phyloP scores from a whole-genome alignment of 2,329 filamentous ascomycete species.

The Aureobasidium sp. region DNA sequence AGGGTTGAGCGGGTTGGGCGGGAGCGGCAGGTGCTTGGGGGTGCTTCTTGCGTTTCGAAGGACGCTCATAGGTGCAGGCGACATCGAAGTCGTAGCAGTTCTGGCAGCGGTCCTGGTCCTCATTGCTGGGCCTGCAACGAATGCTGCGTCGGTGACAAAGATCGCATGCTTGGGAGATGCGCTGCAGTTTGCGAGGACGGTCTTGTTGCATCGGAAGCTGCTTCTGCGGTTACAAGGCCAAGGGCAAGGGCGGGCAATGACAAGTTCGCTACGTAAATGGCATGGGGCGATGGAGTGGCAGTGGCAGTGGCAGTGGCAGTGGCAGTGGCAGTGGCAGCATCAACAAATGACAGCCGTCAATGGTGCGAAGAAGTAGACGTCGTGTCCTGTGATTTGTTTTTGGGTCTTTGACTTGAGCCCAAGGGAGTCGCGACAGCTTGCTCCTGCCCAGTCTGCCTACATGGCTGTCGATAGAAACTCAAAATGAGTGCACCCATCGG shows the following conservation, averaged over 20 bases:
- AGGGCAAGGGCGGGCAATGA: not conserved
- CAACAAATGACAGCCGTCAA: not conserved
- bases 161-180: constrained; percentile 35
- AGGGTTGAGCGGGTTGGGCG: not conserved
- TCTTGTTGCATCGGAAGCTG: constrained; percentile 18
- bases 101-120: constrained; percentile 36
- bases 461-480: not conserved
- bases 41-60: constrained; percentile 29
- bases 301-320: not conserved
- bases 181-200: constrained; percentile 29
- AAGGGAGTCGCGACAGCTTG: not conserved
- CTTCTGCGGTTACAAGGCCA: not conserved
- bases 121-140: constrained; percentile 33
- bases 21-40: constrained; percentile 5
- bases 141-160: constrained; percentile 44
- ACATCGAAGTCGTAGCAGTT: constrained; percentile 44
- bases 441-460: not conserved
- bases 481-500: not conserved
- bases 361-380: not conserved
- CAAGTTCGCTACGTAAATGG: not conserved
- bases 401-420: not conserved
- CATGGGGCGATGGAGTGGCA: not conserved
- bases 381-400: not conserved
- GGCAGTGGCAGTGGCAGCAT: not conserved
- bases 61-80: constrained; percentile 41